phyloP scores from a whole-genome alignment of 1,139 yeast genomes.

The Nakaseomyces delphensis region DNA sequence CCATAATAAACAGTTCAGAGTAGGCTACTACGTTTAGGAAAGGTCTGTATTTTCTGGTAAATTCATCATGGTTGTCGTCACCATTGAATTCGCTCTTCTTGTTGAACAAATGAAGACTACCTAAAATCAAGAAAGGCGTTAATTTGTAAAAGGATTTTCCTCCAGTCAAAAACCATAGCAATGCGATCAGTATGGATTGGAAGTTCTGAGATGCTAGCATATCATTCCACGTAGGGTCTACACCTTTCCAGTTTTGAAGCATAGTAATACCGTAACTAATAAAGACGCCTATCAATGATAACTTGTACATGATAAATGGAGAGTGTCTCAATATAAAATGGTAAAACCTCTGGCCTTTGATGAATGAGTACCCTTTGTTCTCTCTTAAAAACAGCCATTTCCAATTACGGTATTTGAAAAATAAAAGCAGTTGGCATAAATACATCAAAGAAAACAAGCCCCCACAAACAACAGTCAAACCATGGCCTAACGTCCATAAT shows the following conservation, averaged over 20 bases:
- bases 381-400: constrained; percentile 25
- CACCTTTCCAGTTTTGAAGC: constrained; percentile 48
- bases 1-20: constrained; percentile 48
- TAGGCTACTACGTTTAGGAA: constrained; percentile 49
- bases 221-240: constrained; percentile 47
- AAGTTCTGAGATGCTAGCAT: constrained; percentile 61
- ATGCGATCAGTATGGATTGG: constrained; percentile 49
- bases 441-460: constrained; percentile 42
- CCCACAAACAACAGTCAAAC: constrained; percentile 43
- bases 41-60: constrained; percentile 15
- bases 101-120: constrained; percentile 47
- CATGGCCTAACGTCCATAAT: constrained; percentile 59
- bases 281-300: constrained; percentile 49
- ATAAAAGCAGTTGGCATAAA: constrained; percentile 22
- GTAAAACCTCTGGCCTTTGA: constrained; percentile 28
- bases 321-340: constrained; percentile 37
- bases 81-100: constrained; percentile 38
- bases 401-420: constrained; percentile 31
- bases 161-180: constrained; percentile 56
- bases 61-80: constrained; percentile 29
- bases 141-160: constrained; percentile 53
- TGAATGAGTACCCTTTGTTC: constrained; percentile 17
- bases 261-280: constrained; percentile 47
- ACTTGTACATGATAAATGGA: constrained; percentile 42
- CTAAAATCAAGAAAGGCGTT: constrained; percentile 48